Percentiles rank a stretch among this genome's conserved stretches.
These are phyloP conservation scores for Neocatenulostroma microsporum DNA, from an alignment of 2,329 filamentous ascomycete species.

Conservation along the genomic window DNA sequence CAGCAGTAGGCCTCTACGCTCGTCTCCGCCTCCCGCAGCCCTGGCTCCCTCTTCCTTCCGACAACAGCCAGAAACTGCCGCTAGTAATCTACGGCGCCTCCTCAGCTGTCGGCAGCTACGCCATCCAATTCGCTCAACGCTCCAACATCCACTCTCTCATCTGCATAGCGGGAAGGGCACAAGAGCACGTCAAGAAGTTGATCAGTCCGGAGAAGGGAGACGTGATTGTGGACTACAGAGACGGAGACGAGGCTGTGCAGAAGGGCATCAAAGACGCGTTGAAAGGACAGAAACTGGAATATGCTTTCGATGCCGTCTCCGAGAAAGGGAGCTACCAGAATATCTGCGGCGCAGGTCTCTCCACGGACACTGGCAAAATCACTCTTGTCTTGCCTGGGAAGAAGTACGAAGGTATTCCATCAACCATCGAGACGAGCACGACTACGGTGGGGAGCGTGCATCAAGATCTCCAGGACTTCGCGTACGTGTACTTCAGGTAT, in stretches of 20 bases:
- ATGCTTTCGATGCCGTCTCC: slow-evolving; percentile 28
- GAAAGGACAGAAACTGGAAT: slow-evolving; percentile 16
- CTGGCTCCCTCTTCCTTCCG: slow-evolving; percentile 24
- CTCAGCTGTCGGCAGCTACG: slow-evolving; percentile 52
- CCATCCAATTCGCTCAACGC: slow-evolving; percentile 47
- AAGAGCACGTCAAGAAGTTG: slow-evolving; percentile 44
- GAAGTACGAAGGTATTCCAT: slow-evolving; percentile 37
- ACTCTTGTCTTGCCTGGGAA: slow-evolving; percentile 30
- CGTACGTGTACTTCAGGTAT: slow-evolving; percentile 27
- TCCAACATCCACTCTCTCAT: slow-evolving; percentile 56
- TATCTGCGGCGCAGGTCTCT: slow-evolving; percentile 32
- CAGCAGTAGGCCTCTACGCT: slow-evolving; percentile 38
- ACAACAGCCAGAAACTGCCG: slow-evolving; percentile 20
- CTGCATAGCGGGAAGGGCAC: slow-evolving; percentile 49
- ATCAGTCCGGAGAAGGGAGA: slow-evolving; percentile 50
- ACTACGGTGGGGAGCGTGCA: slow-evolving; percentile 32
- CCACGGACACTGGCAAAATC: slow-evolving; percentile 25
- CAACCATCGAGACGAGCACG: slow-evolving; percentile 29
- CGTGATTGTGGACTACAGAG: slow-evolving; percentile 52
- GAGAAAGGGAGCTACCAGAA: slow-evolving; percentile 30
- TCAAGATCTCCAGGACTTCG: slow-evolving; percentile 28
- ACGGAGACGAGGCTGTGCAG: slow-evolving; percentile 25
- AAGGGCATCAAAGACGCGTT: slow-evolving; percentile 22
- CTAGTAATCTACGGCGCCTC: slow-evolving; percentile 45
- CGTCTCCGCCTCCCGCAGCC: slow-evolving; percentile 37